These are phyloP conservation scores for Castanea sativa DNA, from an alignment of 306 rosid species.

Conservation along the genomic window DNA sequence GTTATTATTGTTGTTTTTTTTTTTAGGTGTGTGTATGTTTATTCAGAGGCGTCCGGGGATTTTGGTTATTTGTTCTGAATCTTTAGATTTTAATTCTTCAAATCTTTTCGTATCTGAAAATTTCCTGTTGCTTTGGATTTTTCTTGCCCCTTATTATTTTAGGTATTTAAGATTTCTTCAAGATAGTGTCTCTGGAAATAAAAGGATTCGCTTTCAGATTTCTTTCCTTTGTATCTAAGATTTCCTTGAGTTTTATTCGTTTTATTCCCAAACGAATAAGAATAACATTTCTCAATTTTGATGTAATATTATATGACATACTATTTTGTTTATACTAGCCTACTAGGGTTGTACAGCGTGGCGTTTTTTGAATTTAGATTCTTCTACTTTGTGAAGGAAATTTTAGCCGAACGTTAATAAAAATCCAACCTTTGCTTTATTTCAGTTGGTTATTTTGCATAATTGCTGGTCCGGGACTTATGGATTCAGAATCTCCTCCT, in stretches of 20 bases:
- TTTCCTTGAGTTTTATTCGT: neutral
- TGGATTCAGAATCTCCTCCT: constrained; percentile 44
- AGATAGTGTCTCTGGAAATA: neutral
- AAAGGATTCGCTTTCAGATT: neutral
- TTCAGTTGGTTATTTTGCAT: constrained; percentile 1
- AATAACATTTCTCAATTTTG: neutral
- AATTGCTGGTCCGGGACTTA: neutral
- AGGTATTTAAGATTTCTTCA: neutral
- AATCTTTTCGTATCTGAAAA: neutral
- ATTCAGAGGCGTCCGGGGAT: neutral
- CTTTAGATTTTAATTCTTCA: neutral
- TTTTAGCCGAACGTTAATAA: neutral
- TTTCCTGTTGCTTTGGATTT: too few relatives aligned
- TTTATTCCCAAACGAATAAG: neutral
- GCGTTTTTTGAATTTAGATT: neutral
- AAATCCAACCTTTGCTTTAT: neutral
- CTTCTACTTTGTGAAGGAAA: neutral
- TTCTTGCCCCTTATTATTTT: too few relatives aligned
- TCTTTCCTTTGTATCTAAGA: neutral
- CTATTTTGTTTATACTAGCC: neutral
- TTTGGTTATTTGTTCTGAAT: neutral
- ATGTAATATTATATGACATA: too few relatives aligned
- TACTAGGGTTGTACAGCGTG: neutral
- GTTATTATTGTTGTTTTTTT: neutral
- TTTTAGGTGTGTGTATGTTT: too few relatives aligned